Evolutionary conservation across 1,139 yeast species (phyloP).

Genomic region (Pichia sp.): DNA sequence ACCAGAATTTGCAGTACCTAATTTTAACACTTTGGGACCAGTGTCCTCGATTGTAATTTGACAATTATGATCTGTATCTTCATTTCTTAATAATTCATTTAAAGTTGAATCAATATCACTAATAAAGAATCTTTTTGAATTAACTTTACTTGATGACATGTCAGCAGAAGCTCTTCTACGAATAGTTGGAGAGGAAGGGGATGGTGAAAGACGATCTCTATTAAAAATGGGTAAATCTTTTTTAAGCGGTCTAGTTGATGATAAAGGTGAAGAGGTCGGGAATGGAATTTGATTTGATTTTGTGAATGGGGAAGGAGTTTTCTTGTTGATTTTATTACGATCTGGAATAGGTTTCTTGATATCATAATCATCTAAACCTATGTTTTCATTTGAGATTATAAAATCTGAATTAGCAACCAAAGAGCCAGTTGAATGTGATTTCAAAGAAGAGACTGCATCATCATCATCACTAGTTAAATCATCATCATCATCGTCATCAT

Average conservation of each 20-base stretch:
- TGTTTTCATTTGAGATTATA: constrained; percentile 1
- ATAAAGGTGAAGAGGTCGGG: constrained; percentile 3
- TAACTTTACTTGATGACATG: constrained; percentile 36
- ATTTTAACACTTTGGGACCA: constrained; percentile 81
- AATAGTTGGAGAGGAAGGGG: constrained; percentile 14
- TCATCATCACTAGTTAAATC: too few species aligned
- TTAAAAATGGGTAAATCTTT: neutral
- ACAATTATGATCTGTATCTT: constrained; percentile 80
- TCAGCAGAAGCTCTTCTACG: constrained; percentile 65
- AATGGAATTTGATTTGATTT: neutral
- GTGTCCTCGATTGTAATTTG: constrained; percentile 90
- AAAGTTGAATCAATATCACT: constrained; percentile 71
- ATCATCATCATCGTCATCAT: constrained; percentile 4
- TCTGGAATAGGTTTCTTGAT: neutral
- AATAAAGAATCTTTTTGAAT: constrained; percentile 58
- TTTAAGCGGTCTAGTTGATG: neutral
- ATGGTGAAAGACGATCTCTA: constrained; percentile 4
- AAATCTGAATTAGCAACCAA: constrained; percentile 8
- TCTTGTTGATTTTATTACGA: neutral
- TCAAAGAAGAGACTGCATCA: neutral
- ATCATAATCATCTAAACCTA: neutral
- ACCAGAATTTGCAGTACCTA: constrained; percentile 80
- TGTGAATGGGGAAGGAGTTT: neutral
- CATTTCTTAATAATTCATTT: constrained; percentile 60
- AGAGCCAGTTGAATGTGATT: constrained; percentile 13